phyloP scores from a whole-genome alignment of 345 rosid genomes.

The Eucalyptus rudis region DNA sequence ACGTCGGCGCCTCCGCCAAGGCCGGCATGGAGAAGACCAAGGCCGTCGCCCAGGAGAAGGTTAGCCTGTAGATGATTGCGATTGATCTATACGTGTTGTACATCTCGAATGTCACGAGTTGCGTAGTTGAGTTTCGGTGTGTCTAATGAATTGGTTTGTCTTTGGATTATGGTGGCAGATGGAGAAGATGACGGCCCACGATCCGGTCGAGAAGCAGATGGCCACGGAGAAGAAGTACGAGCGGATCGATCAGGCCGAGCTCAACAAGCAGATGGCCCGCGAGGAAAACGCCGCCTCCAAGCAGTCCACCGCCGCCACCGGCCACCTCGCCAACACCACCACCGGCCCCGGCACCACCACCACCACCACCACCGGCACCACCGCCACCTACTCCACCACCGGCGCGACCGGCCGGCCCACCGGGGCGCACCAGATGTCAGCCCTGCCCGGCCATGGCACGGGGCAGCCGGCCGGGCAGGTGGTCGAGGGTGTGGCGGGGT shows the following conservation, averaged over 20 bases:
- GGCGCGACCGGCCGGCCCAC: not conserved
- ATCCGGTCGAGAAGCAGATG: conserved; percentile 41
- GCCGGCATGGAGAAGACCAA: conserved; percentile 73
- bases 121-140: not conserved
- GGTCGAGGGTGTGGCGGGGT: not conserved
- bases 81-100: not conserved
- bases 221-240: conserved; percentile 44
- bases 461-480: not conserved
- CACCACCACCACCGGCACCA: not conserved
- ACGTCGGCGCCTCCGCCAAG: conserved; percentile 70
- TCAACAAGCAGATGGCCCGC: conserved; percentile 28
- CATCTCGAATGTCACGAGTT: not conserved
- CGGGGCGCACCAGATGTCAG: not conserved
- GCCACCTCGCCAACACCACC: not conserved
- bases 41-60: conserved; percentile 63
- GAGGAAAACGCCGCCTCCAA: conserved; percentile 36
- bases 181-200: conserved; percentile 37
- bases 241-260: conserved; percentile 30
- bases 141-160: not conserved
- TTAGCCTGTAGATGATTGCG: not conserved
- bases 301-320: conserved; percentile 5
- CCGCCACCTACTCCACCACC: conserved; percentile 18
- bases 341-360: not conserved
- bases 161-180: conserved; percentile 6
- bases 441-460: not conserved